These are phyloP conservation scores for Erigeron philadelphicus DNA, from an alignment of 140 eudicot genomes.

Conservation along the genomic window DNA sequence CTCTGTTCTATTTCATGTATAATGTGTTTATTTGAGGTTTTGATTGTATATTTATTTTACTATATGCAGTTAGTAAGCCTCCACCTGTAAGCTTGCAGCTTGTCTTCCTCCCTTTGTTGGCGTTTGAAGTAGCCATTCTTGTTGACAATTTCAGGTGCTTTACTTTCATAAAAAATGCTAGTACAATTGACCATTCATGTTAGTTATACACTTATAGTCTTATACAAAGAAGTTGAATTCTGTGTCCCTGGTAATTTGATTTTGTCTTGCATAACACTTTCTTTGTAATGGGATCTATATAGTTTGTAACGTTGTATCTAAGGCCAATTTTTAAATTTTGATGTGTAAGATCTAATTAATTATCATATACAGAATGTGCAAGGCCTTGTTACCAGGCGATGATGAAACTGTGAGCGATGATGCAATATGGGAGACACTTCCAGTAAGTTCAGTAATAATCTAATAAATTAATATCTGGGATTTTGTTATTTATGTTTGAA, in stretches of 20 bases:
- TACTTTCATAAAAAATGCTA: not conserved
- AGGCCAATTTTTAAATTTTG: not conserved
- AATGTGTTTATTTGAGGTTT: conserved; percentile 19
- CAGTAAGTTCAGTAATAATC: conserved; percentile 46
- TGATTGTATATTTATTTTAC: not conserved
- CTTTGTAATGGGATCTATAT: too few species aligned
- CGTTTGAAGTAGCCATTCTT: conserved; percentile 64
- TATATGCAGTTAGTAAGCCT: conserved; percentile 46
- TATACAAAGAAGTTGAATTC: too few species aligned
- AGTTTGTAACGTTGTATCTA: not conserved
- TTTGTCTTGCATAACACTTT: too few species aligned
- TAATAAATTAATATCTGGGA: not conserved
- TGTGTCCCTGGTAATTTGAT: too few species aligned
- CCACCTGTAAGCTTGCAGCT: conserved; percentile 70
- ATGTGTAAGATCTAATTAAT: conserved; percentile 1
- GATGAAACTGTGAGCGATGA: conserved; percentile 93
- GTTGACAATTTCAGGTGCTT: conserved; percentile 90
- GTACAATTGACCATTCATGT: not conserved
- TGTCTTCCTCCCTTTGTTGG: conserved; percentile 81
- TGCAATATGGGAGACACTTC: conserved; percentile 98
- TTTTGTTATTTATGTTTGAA: too few species aligned
- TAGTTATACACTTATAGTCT: too few species aligned
- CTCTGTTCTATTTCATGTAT: not conserved
- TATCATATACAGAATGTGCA: conserved; percentile 74
- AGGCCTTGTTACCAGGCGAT: conserved; percentile 96